These are phyloP conservation scores for Coniochaeta prunicola DNA, from an alignment of 2,329 filamentous ascomycete genomes.

Conservation along the genomic window DNA sequence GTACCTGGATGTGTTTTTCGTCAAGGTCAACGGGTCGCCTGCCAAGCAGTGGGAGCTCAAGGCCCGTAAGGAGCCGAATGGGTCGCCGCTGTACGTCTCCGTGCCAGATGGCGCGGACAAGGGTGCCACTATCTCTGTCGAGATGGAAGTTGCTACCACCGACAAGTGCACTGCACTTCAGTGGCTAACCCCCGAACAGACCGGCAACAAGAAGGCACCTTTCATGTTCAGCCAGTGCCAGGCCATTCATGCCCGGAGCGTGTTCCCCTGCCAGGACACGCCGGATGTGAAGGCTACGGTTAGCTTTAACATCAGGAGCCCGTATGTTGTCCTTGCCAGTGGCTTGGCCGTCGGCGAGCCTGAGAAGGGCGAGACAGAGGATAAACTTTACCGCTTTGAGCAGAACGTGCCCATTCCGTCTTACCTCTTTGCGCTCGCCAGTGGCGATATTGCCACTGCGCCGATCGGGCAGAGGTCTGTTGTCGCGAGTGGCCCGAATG, in stretches of 20 bases:
- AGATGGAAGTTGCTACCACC: constrained; percentile 74
- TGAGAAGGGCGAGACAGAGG: constrained; percentile 40
- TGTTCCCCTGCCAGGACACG: constrained; percentile 96
- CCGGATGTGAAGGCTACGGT: constrained; percentile 96
- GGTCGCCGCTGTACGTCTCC: constrained; percentile 61
- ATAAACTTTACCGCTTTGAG: constrained; percentile 74
- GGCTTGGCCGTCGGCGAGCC: constrained; percentile 55
- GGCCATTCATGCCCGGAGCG: constrained; percentile 86
- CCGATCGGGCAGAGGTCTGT: constrained; percentile 77
- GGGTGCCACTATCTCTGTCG: constrained; percentile 44
- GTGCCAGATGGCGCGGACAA: constrained; percentile 47
- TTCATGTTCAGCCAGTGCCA: constrained; percentile 99
- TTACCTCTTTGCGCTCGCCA: constrained; percentile 90
- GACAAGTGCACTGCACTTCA: constrained; percentile 85
- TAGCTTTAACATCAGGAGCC: constrained; percentile 79
- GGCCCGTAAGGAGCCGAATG: constrained; percentile 65
- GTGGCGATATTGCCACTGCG: constrained; percentile 78
- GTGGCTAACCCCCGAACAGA: constrained; percentile 91
- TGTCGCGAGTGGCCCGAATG: constrained; percentile 83
- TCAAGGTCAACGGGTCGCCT: constrained; percentile 60
- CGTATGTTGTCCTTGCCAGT: constrained; percentile 84
- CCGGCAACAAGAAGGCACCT: constrained; percentile 88
- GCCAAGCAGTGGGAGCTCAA: constrained; percentile 62
- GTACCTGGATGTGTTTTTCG: constrained; percentile 63
- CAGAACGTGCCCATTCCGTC: constrained; percentile 90